Evolutionary conservation across 768 basidiomycete genomes (phyloP), one percentile per base, ranked within the genome.

Genomic region (Dacryopinax primogenitus): DNA sequence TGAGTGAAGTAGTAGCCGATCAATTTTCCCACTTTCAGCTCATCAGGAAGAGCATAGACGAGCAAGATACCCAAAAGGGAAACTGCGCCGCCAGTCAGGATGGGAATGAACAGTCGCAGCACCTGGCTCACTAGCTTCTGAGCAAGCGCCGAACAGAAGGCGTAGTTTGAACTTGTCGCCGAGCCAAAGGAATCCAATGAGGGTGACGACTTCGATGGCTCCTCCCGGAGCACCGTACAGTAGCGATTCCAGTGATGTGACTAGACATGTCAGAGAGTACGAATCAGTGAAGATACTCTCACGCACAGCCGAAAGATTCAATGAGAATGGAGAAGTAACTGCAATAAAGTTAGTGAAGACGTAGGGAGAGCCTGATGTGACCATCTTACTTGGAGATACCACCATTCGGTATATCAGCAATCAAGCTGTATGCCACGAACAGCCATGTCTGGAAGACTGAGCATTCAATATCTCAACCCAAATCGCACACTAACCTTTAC

Each of bases 361-460:
- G 18, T 9, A 37, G 13, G 12, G 45, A 13, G 9, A 26, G 11
- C n/a, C 13, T 47, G 45, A 9, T 9, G 7, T n/a, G 37, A n/a
- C 37, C 12, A 11, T 11, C 37, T 39, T n/a, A 39, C 37, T 39
- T 39, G 12, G 37, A 39, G 37, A 39, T 39, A n/a, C 37, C 45
- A 7, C 45, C 45, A 21, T 58, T 58, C 6, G 51, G 51, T 30
- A 74, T 79, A 62, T 82, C 68, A 65, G 82, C 81, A 66, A 83
- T 78, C 68, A 82, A 82, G n/a, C 78, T 77, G 71, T 81, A 83
- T 1, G 80, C 79, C 15, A 80, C 79, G 33, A 82, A 69, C 0
- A 81, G 80, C 62, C 79, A 78, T 12, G 79, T 78, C 28, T 79
- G 18, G 41, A 44, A 6, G 41, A 18, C 6, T 44, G 44, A 82